Percentiles rank a stretch among this genome's conserved stretches.
phyloP scores from a whole-genome alignment of 495 filamentous ascomycete genomes.

The Daldinia vernicosa region DNA sequence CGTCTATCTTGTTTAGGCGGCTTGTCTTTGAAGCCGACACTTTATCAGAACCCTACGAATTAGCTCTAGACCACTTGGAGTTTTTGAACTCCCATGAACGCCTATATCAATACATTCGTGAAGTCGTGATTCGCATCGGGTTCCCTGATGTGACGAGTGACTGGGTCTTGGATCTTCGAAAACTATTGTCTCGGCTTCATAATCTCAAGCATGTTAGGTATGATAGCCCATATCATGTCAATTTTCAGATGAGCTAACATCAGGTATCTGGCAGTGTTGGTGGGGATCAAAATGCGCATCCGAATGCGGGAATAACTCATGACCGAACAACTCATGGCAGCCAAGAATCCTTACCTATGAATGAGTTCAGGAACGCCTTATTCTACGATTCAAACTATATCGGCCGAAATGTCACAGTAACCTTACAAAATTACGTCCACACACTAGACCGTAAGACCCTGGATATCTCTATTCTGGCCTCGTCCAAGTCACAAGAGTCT shows the following conservation, averaged over 20 bases:
- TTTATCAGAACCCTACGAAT: neutral
- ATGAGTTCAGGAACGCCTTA: neutral
- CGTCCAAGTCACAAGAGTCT: neutral
- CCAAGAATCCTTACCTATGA: neutral
- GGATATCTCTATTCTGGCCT: neutral
- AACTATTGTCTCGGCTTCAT: neutral
- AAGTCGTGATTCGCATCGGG: neutral
- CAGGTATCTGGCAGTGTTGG: neutral
- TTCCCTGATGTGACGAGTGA: neutral
- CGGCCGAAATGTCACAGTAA: neutral
- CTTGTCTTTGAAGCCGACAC: neutral
- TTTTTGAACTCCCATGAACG: neutral
- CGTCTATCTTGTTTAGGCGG: neutral
- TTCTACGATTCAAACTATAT: neutral
- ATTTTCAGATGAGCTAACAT: neutral
- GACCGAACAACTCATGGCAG: neutral
- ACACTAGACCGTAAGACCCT: neutral
- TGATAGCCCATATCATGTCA: neutral
- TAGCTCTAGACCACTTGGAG: neutral
- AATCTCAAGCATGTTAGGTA: neutral
- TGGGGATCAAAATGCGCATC: neutral
- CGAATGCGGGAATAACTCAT: neutral
- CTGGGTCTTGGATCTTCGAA: neutral
- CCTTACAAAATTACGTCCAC: neutral
- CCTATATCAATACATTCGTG: neutral